Base-by-base conservation (phyloP, 345 rosid genomes). In the Toxicodendron radicans region DNA sequence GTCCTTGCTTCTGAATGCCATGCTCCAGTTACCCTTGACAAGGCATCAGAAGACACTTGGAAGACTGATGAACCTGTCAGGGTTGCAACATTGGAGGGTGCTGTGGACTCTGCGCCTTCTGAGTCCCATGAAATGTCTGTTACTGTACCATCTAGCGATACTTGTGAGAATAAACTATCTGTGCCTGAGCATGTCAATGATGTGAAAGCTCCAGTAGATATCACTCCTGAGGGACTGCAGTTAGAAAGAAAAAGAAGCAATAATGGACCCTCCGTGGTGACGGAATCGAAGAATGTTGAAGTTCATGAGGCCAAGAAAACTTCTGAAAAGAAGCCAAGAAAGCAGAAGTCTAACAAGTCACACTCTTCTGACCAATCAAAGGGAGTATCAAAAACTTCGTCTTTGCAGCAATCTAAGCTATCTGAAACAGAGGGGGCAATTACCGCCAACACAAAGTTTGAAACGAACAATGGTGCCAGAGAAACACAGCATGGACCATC, bases 301-400 rank as follows among this genome's bases (percentile, higher is more conserved):
- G 77, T 72, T 38, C 80, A 80, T 64, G 97, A 88, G 65, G 82
- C 74, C 24, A 88, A 82, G 68, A 95, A 89, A 77, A 74, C 87
- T 71, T 82, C 92, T 27, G 98, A 89, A 73, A 95, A 93, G 90
- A 93, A 90, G 85, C 82, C 97, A 35, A 90, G 88, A 80, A 93
- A 88, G 82, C 97, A 91, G 72, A 92, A 91, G 70, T 79, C 85
- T 79, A 64, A 77, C 17, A 93, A 88, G 83, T 76, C 79, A 24
- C 87, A 76, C 76, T 66, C 88, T 57, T 72, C 90, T 79, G 97
- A 90, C 65, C 86, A 78, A 71, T 82, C 78, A 18, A 90, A 91
- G 83, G 90, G 78, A 54, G 64, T 74, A 69, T 62, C 80, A 27
- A 88, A 79, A 78, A 79, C 84, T 74, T 72, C 78, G 35, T 46